phyloP scores from a whole-genome alignment of 1,139 yeast genomes.

The Diutina siamensis region DNA sequence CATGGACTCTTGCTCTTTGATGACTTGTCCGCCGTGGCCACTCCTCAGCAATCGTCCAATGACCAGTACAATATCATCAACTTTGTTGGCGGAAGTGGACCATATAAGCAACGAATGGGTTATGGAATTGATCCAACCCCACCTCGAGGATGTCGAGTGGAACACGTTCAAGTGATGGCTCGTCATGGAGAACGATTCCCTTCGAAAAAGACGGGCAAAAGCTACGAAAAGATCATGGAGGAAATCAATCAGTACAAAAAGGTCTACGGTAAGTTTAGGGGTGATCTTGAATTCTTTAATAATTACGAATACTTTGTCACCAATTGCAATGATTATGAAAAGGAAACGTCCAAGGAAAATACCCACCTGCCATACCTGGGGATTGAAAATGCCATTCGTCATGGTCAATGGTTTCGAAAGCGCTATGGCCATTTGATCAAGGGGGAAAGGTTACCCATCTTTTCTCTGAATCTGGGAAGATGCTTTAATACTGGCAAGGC shows the following conservation, averaged over 20 bases:
- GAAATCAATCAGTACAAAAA: conserved; percentile 9
- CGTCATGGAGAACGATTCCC: conserved; percentile 77
- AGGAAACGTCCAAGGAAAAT: conserved; percentile 11
- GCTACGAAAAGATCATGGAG: conserved; percentile 9
- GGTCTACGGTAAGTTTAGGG: conserved; percentile 7
- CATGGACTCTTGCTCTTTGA: conserved; percentile 1
- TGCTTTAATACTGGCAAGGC: conserved; percentile 10
- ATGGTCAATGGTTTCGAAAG: conserved; percentile 10
- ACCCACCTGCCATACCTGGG: conserved; percentile 11
- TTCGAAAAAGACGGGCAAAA: conserved; percentile 9
- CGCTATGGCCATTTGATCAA: conserved; percentile 9
- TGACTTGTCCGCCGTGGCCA: background rate
- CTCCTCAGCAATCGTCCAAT: conserved; percentile 24
- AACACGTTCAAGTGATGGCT: conserved; percentile 51
- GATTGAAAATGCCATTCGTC: conserved; percentile 9
- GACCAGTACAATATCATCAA: conserved; percentile 30
- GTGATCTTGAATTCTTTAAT: conserved; percentile 11
- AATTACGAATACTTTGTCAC: conserved; percentile 12
- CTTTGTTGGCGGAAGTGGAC: conserved; percentile 37
- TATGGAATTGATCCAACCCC: conserved; percentile 32
- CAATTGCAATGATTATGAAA: conserved; percentile 10
- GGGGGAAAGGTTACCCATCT: conserved; percentile 9
- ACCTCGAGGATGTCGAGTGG: conserved; percentile 44
- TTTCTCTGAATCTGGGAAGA: conserved; percentile 11
- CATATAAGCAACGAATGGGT: conserved; percentile 34